phyloP scores from a whole-genome alignment of 352 stramenopile genomes.

The Phytophthora pinifolia region DNA sequence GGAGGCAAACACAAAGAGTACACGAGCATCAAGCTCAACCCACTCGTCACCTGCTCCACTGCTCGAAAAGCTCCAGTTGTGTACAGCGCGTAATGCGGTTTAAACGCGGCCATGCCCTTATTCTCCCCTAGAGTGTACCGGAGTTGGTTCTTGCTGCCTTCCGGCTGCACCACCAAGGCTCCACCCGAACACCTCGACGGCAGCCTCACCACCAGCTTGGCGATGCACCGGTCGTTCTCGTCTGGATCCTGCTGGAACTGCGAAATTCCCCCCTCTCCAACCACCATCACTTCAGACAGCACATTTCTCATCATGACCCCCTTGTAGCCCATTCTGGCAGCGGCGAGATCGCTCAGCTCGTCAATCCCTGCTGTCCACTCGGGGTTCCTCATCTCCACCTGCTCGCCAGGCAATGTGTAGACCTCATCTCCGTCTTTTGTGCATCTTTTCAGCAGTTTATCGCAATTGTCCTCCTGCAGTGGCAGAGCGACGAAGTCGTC shows the following conservation, averaged over 20 bases:
- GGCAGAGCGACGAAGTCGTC: constrained; percentile 13
- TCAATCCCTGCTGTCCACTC: constrained; percentile 9
- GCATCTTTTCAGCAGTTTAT: constrained; percentile 4
- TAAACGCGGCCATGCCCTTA: constrained; percentile 5
- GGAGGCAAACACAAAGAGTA: constrained; percentile 17
- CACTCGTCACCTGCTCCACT: constrained; percentile 18
- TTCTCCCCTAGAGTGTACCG: constrained; percentile 10
- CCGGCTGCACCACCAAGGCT: constrained; percentile 13
- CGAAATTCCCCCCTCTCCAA: neutral
- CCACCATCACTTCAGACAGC: constrained; percentile 16
- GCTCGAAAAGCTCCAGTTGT: constrained; percentile 3
- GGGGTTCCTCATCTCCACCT: constrained; percentile 18
- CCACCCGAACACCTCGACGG: constrained; percentile 10
- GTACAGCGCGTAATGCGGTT: constrained; percentile 14
- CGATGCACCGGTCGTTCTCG: constrained; percentile 12
- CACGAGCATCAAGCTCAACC: constrained; percentile 8
- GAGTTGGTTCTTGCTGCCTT: constrained; percentile 4
- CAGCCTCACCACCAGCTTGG: constrained; percentile 15
- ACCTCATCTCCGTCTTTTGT: constrained; percentile 3
- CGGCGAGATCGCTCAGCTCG: neutral
- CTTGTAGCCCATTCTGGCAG: constrained; percentile 9
- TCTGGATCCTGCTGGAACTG: constrained; percentile 7
- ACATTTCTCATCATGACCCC: constrained; percentile 1
- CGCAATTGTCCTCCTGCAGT: constrained; percentile 7
- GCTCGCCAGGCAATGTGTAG: constrained; percentile 7